These are phyloP conservation scores for Alternaria metachromatica DNA, from an alignment of 2,329 filamentous ascomycete species.

Conservation along the genomic window DNA sequence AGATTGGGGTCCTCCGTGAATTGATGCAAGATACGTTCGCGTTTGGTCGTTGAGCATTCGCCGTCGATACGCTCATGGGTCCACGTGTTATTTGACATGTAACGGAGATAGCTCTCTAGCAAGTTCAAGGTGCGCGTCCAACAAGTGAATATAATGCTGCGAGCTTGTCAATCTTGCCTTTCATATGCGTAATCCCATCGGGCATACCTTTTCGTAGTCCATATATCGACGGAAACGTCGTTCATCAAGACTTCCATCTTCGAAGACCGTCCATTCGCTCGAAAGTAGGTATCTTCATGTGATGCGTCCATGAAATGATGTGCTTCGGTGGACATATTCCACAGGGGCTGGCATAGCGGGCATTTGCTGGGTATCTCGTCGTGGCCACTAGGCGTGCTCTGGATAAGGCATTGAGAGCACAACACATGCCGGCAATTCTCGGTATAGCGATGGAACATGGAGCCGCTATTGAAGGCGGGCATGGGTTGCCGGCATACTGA, in stretches of 20 bases:
- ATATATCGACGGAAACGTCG: conserved; percentile 40
- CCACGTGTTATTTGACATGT: neutral
- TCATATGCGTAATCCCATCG: neutral
- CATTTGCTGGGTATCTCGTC: conserved; percentile 17
- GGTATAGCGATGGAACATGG: conserved; percentile 28
- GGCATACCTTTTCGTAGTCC: conserved; percentile 35
- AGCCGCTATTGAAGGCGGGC: conserved; percentile 24
- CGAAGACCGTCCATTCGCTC: conserved; percentile 36
- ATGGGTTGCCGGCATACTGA: conserved; percentile 40
- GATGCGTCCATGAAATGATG: conserved; percentile 3
- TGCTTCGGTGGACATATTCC: neutral
- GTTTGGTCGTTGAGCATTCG: conserved; percentile 42
- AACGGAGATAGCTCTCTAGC: conserved; percentile 21
- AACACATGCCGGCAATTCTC: conserved; percentile 42
- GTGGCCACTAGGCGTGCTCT: conserved; percentile 20
- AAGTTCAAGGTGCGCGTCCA: conserved; percentile 41
- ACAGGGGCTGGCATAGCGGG: conserved; percentile 31
- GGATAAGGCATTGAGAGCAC: conserved; percentile 44
- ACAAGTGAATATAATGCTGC: conserved; percentile 42
- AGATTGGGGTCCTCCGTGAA: conserved; percentile 43
- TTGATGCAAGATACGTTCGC: conserved; percentile 48
- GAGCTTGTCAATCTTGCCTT: neutral
- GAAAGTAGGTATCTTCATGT: conserved; percentile 39
- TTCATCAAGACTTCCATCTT: conserved; percentile 45
- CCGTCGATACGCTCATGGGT: conserved; percentile 56